phyloP scores from a whole-genome alignment of 164 flowering plant genomes.

The Pachysandra terminalis region DNA sequence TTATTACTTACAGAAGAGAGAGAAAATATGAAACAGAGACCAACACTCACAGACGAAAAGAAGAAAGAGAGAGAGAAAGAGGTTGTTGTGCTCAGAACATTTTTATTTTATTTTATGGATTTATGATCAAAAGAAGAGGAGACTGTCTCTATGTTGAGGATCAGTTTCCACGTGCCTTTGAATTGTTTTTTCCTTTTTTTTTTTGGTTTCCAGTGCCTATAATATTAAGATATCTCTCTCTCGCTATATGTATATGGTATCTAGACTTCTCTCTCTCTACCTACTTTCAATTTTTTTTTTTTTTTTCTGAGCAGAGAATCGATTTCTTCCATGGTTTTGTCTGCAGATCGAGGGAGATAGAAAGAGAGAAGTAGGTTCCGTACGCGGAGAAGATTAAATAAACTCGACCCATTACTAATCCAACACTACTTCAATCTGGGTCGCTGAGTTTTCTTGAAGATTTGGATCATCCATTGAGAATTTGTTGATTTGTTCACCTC shows the following conservation, averaged over 20 bases:
- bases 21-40: too few species aligned
- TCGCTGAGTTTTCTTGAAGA: slow-evolving; percentile 14
- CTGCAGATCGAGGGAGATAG: slow-evolving; percentile 27
- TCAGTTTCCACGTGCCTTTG: slow-evolving; percentile 48
- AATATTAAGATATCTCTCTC: slow-evolving; percentile 2
- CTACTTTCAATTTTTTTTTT: slow-evolving; percentile 5
- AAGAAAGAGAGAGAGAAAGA: neutral
- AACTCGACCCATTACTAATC: slow-evolving; percentile 17
- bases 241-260: too few species aligned
- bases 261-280: slow-evolving; percentile 16
- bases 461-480: slow-evolving; percentile 3
- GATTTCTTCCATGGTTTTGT: slow-evolving; percentile 24
- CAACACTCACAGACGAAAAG: neutral
- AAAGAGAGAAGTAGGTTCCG: slow-evolving; percentile 11
- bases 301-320: slow-evolving; percentile 14
- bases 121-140: too few species aligned
- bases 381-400: slow-evolving; percentile 12
- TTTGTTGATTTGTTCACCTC: slow-evolving; percentile 14
- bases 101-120: too few species aligned
- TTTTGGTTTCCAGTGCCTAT: neutral
- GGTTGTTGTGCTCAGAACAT: neutral
- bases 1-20: too few species aligned
- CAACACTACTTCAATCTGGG: slow-evolving; percentile 9
- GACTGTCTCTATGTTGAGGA: slow-evolving; percentile 37
- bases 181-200: slow-evolving; percentile 31